Evolutionary conservation across 2,329 filamentous ascomycete genomes (phyloP).

Genomic region (Lachnellula arida): DNA sequence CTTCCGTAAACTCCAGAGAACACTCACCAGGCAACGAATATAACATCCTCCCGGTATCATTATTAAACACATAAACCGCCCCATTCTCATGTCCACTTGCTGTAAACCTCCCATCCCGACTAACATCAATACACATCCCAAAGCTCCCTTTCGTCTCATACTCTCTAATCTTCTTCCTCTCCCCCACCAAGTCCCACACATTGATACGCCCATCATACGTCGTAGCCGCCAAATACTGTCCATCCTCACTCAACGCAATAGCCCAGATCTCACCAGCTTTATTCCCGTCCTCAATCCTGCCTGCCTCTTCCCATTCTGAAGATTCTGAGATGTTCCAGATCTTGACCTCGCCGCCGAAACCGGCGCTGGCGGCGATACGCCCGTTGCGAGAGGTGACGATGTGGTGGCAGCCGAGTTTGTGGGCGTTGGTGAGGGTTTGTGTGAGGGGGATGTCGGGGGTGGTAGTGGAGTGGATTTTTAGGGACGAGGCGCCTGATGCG

Average conservation of each 20-base stretch:
- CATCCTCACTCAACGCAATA: conserved; percentile 77
- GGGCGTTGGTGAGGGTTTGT: conserved; percentile 75
- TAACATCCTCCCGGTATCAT: conserved; percentile 76
- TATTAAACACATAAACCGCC: conserved; percentile 90
- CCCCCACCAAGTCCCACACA: conserved; percentile 68
- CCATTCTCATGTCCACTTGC: conserved; percentile 93
- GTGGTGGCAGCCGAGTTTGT: conserved; percentile 90
- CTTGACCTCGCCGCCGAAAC: conserved; percentile 85
- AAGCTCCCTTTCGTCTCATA: conserved; percentile 94
- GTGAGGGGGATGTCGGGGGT: conserved; percentile 68
- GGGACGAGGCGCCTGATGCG: conserved; percentile 75
- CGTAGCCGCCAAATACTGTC: conserved; percentile 78
- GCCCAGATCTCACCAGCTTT: conserved; percentile 78
- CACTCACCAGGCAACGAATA: conserved; percentile 74
- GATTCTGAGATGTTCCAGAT: conserved; percentile 67
- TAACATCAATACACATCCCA: conserved; percentile 80
- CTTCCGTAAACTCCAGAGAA: background rate
- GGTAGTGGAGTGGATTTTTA: conserved; percentile 74
- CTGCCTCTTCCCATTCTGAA: conserved; percentile 48
- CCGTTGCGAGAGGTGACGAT: conserved; percentile 67
- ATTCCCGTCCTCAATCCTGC: conserved; percentile 48
- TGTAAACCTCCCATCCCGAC: conserved; percentile 74
- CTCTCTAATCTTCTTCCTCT: conserved; percentile 63
- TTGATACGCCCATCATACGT: conserved; percentile 85
- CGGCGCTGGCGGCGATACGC: conserved; percentile 71